phyloP scores from a whole-genome alignment of 306 rosid species.

The Pueraria montana region DNA sequence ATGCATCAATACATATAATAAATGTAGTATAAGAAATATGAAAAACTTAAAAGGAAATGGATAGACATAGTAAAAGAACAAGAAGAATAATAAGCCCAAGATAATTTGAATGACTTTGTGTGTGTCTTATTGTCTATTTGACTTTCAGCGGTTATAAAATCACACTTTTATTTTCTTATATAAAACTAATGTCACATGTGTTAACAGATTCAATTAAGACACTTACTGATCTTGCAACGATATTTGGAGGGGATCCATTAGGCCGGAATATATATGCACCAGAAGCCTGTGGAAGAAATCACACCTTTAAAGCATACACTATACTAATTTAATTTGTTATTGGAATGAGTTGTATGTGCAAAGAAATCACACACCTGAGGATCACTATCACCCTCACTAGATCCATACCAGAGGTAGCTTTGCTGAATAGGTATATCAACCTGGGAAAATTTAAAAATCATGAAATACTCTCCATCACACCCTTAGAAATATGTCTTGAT shows the following conservation, averaged over 20 bases:
- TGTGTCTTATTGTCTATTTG: neutral
- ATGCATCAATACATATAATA: neutral
- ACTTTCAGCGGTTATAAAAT: neutral
- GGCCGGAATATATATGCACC: conserved; percentile 96
- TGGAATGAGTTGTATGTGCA: conserved; percentile 29
- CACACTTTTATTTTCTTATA: neutral
- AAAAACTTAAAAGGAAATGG: neutral
- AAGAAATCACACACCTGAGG: conserved; percentile 58
- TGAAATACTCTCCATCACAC: conserved; percentile 38
- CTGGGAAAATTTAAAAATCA: conserved; percentile 54
- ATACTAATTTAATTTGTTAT: conserved; percentile 11
- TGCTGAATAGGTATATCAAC: conserved; percentile 89
- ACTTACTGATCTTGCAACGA: conserved; percentile 88
- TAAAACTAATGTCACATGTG: conserved; percentile 7
- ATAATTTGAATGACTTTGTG: neutral
- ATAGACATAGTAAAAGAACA: neutral
- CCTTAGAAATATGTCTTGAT: conserved; percentile 20
- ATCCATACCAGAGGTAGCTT: conserved; percentile 85
- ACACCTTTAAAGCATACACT: conserved; percentile 30
- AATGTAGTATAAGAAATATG: neutral
- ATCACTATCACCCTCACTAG: conserved; percentile 35
- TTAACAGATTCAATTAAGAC: conserved; percentile 10
- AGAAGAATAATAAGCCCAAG: conserved; percentile 18
- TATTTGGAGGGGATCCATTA: conserved; percentile 63
- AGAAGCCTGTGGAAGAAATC: conserved; percentile 62